Percentiles rank a stretch among this genome's conserved stretches.
Evolutionary conservation across 495 filamentous ascomycete species (phyloP).

Genomic region (Oidiodendron maius): DNA sequence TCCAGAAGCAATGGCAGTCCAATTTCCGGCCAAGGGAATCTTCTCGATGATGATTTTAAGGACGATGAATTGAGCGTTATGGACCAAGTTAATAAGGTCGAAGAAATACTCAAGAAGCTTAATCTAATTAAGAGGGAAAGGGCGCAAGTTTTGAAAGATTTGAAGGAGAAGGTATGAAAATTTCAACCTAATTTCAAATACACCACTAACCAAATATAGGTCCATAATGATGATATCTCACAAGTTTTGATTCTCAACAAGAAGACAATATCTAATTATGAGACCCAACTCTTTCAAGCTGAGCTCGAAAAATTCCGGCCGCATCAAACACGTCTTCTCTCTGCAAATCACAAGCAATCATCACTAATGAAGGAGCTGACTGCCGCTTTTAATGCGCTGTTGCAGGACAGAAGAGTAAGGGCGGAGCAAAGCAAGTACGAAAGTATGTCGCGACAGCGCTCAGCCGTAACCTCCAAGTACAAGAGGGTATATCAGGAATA

Average conservation of each 20-base stretch:
- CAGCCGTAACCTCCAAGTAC: constrained; percentile 77
- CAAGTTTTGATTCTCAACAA: constrained; percentile 96
- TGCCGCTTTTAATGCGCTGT: constrained; percentile 74
- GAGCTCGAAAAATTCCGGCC: constrained; percentile 96
- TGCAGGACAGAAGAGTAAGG: constrained; percentile 91
- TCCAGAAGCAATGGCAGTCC: constrained; percentile 51
- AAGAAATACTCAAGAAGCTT: constrained; percentile 85
- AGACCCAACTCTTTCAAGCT: constrained; percentile 82
- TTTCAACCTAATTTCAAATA: neutral
- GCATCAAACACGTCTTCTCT: constrained; percentile 83
- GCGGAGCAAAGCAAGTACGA: constrained; percentile 95
- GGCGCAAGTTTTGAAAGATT: constrained; percentile 85
- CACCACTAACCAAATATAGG: constrained; percentile 45
- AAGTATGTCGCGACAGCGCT: constrained; percentile 73
- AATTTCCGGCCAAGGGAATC: constrained; percentile 57
- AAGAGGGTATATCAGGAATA: constrained; percentile 91
- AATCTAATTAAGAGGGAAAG: constrained; percentile 89
- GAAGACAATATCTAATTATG: constrained; percentile 83
- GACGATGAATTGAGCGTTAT: constrained; percentile 77
- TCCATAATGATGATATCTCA: constrained; percentile 93
- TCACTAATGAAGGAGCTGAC: constrained; percentile 94
- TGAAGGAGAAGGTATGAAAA: constrained; percentile 83
- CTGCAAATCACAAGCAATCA: constrained; percentile 90
- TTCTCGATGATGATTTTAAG: constrained; percentile 88
- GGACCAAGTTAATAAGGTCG: constrained; percentile 84